Evolutionary conservation across 1,139 yeast genomes (phyloP).

Genomic region (Hemisphaericaspora lyxosophila): DNA sequence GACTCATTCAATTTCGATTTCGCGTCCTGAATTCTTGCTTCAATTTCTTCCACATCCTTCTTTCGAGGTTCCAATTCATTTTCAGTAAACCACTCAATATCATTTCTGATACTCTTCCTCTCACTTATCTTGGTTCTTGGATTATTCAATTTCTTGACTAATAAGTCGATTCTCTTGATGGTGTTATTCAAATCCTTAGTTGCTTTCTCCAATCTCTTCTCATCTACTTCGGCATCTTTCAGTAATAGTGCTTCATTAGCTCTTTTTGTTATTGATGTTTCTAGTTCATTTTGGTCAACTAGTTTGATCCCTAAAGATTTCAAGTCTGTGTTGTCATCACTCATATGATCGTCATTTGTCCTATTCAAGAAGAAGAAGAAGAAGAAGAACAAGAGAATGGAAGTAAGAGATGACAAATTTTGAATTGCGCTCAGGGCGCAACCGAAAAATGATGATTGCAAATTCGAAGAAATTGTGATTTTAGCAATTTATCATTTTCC

Average conservation of each 20-base stretch:
- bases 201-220: slow-evolving; percentile 70
- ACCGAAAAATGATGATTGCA: too few relatives aligned
- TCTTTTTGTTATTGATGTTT: slow-evolving; percentile 62
- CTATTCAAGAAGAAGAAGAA: neutral
- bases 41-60: slow-evolving; percentile 68
- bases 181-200: slow-evolving; percentile 45
- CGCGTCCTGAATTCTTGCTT: slow-evolving; percentile 45
- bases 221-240: slow-evolving; percentile 72
- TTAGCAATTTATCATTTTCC: too few relatives aligned
- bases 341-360: too few relatives aligned
- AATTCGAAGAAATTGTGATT: too few relatives aligned
- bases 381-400: neutral
- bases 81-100: slow-evolving; percentile 51
- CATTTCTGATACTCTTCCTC: slow-evolving; percentile 53
- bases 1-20: slow-evolving; percentile 20
- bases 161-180: slow-evolving; percentile 39
- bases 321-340: slow-evolving; percentile 2
- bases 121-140: slow-evolving; percentile 68
- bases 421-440: too few relatives aligned
- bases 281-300: slow-evolving; percentile 76
- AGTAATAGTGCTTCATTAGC: slow-evolving; percentile 63
- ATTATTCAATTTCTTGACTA: slow-evolving; percentile 50
- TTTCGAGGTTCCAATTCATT: slow-evolving; percentile 54
- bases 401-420: neutral
- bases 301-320: slow-evolving; percentile 47